Evolutionary conservation across 2,329 filamentous ascomycete species (phyloP).

Genomic region (Tolypocladium endophyticum): DNA sequence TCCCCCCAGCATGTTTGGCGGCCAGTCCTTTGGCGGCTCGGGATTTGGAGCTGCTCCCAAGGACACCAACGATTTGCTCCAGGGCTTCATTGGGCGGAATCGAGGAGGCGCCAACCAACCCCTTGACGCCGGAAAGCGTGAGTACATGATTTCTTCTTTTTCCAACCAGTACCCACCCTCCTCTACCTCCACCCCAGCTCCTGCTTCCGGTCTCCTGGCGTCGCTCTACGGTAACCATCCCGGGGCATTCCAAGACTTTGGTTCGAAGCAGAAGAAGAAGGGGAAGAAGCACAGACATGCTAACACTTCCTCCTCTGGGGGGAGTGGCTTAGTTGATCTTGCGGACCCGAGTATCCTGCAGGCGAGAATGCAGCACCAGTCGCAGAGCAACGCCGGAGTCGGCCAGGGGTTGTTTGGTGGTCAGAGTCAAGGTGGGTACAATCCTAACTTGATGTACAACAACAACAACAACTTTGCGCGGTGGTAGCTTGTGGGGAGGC

Average conservation of each 20-base stretch:
- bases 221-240: constrained; percentile 82
- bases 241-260: constrained; percentile 82
- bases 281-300: constrained; percentile 99
- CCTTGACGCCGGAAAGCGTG: constrained; percentile 90
- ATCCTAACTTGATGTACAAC: constrained; percentile 74
- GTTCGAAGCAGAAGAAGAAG: constrained; percentile 99
- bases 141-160: constrained; percentile 93
- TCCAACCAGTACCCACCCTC: constrained; percentile 77
- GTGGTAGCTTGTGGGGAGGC: constrained; percentile 39
- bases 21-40: constrained; percentile 67
- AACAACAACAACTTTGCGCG: constrained; percentile 56
- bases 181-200: constrained; percentile 71
- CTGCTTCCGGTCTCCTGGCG: constrained; percentile 82
- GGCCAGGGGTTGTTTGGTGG: constrained; percentile 85
- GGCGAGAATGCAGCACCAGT: constrained; percentile 87
- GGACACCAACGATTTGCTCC: constrained; percentile 60
- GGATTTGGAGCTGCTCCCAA: constrained; percentile 61
- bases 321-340: constrained; percentile 99
- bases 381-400: constrained; percentile 70
- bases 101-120: constrained; percentile 57
- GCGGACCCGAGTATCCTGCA: constrained; percentile 99
- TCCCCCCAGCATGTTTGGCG: constrained; percentile 84
- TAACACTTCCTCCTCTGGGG: constrained; percentile 99
- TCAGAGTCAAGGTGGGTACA: constrained; percentile 92
- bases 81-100: constrained; percentile 68